Evolutionary conservation across 148 eudicot genomes (phyloP).

Genomic region (Tetragonia tetragonoides): DNA sequence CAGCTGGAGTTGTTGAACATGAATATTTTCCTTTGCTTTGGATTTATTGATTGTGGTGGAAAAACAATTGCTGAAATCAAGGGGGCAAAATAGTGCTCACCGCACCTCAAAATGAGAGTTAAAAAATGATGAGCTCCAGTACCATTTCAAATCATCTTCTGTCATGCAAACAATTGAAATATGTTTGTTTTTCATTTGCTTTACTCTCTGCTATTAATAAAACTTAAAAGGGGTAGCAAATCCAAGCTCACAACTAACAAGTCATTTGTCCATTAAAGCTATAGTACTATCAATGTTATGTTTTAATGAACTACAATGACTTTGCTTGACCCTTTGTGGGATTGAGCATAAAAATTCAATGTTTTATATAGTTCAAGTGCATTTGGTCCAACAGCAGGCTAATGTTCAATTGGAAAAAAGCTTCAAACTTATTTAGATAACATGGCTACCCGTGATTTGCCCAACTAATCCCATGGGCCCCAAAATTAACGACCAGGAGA

Average conservation of each 20-base stretch:
- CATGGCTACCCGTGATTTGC: background rate
- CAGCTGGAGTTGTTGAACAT: slow-evolving; percentile 8
- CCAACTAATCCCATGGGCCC: background rate
- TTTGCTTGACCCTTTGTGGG: background rate
- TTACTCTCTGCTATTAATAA: background rate
- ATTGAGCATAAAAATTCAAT: background rate
- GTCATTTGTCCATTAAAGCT: background rate
- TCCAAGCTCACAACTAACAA: background rate
- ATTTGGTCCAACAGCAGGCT: background rate
- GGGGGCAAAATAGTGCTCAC: slow-evolving; percentile 13
- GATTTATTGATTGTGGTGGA: background rate
- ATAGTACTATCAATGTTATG: background rate
- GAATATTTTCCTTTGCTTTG: slow-evolving; percentile 5
- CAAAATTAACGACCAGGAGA: background rate
- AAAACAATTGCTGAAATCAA: slow-evolving; percentile 25
- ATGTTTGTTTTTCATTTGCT: background rate
- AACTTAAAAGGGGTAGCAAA: background rate
- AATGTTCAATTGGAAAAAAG: background rate
- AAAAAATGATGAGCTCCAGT: slow-evolving; percentile 6
- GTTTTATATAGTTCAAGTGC: background rate
- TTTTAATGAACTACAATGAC: background rate
- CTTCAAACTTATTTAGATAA: background rate
- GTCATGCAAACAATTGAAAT: background rate
- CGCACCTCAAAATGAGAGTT: slow-evolving; percentile 16
- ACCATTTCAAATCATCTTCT: slow-evolving; percentile 6